A percentile compares a stretch with the other conserved stretches of the same genome.
phyloP scores from a whole-genome alignment of 129 eudicot species.

The Lonicera japonica region DNA sequence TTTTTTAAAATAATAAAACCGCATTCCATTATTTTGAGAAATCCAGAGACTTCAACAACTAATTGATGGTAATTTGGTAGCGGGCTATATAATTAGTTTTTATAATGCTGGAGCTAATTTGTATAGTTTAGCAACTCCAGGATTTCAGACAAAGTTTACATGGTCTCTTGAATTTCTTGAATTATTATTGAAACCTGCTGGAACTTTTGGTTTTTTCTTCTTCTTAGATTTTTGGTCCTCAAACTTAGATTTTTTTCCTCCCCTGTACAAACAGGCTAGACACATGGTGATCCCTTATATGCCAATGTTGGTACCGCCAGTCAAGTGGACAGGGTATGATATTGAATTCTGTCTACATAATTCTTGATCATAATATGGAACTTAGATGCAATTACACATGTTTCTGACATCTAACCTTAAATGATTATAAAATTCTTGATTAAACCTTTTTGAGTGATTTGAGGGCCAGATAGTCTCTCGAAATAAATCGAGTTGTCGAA shows the following conservation, averaged over 20 bases:
- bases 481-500: too few species aligned
- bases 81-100: too few species aligned
- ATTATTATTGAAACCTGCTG: background rate
- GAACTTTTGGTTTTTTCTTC: too few species aligned
- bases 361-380: background rate
- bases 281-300: constrained; percentile 93
- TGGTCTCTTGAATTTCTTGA: background rate
- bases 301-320: constrained; percentile 98
- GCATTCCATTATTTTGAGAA: background rate
- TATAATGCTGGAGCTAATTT: background rate
- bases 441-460: too few species aligned
- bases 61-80: background rate
- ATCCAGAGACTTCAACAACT: background rate
- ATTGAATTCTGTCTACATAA: constrained; percentile 6
- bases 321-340: constrained; percentile 89
- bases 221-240: background rate
- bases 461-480: too few species aligned
- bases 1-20: background rate
- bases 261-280: constrained; percentile 52
- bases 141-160: background rate
- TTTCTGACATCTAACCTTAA: too few species aligned
- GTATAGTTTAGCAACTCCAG: background rate
- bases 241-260: background rate
- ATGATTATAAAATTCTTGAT: too few species aligned
- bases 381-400: background rate